A percentile compares a stretch with the other conserved stretches of the same genome.
phyloP scores from a whole-genome alignment of 129 eudicot genomes.

The Deinandra increscens region DNA sequence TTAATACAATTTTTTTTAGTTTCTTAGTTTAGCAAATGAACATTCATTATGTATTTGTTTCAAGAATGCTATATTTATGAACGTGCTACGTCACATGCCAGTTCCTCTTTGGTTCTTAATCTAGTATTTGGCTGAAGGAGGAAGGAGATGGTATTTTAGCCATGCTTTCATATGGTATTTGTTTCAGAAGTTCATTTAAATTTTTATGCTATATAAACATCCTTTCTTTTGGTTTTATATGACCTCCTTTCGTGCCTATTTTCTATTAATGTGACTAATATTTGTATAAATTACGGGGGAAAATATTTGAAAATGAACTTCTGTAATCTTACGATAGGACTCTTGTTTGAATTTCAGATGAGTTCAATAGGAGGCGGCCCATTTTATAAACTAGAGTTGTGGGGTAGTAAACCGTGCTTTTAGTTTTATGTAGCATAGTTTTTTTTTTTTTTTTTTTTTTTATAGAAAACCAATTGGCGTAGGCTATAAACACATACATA shows the following conservation, averaged over 20 bases:
- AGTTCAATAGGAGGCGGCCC: neutral
- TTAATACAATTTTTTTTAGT: neutral
- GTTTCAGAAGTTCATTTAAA: neutral
- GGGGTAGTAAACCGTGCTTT: neutral
- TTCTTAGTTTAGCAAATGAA: slow-evolving; percentile 7
- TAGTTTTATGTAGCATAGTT: slow-evolving; percentile 11
- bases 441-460: neutral
- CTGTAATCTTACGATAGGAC: neutral
- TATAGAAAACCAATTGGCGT: neutral
- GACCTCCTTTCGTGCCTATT: neutral
- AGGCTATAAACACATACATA: neutral
- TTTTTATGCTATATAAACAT: neutral
- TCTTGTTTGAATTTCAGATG: slow-evolving; percentile 5
- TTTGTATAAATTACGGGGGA: neutral
- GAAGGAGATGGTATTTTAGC: slow-evolving; percentile 9
- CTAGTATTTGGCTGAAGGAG: neutral
- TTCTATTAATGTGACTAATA: neutral
- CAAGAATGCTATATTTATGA: neutral
- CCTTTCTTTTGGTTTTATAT: neutral
- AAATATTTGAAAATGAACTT: neutral
- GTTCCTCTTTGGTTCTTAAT: slow-evolving; percentile 6
- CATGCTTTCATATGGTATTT: neutral
- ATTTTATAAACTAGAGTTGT: neutral
- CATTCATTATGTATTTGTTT: neutral
- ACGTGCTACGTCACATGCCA: neutral